Evolutionary conservation across 257 asterid genomes (phyloP).

Genomic region (Ilex aquifolium): DNA sequence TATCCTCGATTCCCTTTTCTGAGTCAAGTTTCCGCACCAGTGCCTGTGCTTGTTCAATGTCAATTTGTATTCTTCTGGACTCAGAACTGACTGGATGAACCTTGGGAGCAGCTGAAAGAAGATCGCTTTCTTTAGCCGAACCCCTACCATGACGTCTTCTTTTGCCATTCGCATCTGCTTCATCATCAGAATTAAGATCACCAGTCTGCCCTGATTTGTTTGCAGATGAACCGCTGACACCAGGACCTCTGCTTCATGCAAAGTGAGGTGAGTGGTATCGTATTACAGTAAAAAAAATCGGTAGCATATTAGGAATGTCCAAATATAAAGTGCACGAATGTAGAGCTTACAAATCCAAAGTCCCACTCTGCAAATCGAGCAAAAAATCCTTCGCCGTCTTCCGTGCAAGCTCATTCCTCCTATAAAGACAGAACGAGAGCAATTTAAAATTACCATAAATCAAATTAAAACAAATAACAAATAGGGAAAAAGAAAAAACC

Average conservation of each 20-base stretch:
- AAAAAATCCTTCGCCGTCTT: slow-evolving; percentile 81
- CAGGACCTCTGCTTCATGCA: slow-evolving; percentile 69
- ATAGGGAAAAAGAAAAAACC: too few relatives aligned
- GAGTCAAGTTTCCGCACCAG: slow-evolving; percentile 80
- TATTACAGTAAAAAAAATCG: too few relatives aligned
- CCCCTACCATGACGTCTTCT: slow-evolving; percentile 65
- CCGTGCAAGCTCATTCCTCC: slow-evolving; percentile 83
- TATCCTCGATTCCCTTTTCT: slow-evolving; percentile 89
- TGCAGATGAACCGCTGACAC: slow-evolving; percentile 45
- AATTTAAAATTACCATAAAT: too few relatives aligned
- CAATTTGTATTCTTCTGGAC: slow-evolving; percentile 66
- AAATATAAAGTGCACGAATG: too few relatives aligned
- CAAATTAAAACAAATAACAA: too few relatives aligned
- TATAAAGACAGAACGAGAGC: slow-evolving; percentile 19
- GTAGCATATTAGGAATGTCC: too few relatives aligned
- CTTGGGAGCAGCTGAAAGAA: slow-evolving; percentile 66
- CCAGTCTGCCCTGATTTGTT: slow-evolving; percentile 66
- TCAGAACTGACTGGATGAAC: slow-evolving; percentile 81
- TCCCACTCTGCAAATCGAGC: slow-evolving; percentile 83
- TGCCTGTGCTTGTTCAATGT: slow-evolving; percentile 72
- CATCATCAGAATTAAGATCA: slow-evolving; percentile 78
- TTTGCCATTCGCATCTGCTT: slow-evolving; percentile 62
- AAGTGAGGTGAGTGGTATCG: slow-evolving; percentile 13
- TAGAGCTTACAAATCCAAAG: slow-evolving; percentile 68
- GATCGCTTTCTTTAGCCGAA: slow-evolving; percentile 50